These are phyloP conservation scores for Glycine latifolia DNA, from an alignment of 306 rosid species.

Conservation along the genomic window DNA sequence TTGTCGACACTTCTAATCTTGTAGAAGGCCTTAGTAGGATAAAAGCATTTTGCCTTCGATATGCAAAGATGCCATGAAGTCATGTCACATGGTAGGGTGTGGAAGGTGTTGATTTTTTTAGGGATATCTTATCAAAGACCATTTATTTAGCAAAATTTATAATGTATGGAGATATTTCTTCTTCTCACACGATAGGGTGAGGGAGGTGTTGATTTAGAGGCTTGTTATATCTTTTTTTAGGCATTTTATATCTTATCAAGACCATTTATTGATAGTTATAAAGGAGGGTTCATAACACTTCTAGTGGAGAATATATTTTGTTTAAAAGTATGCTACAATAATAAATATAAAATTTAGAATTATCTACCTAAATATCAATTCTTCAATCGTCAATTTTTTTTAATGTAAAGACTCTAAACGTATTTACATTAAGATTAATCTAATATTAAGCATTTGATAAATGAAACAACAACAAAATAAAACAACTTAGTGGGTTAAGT, in stretches of 20 bases:
- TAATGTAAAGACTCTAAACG: no score
- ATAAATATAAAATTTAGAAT: no score
- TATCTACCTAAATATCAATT: no score
- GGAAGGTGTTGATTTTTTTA: background rate
- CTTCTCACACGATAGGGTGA: background rate
- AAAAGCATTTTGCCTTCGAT: constrained; percentile 59
- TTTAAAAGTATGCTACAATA: no score
- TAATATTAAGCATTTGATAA: no score
- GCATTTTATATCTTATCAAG: background rate
- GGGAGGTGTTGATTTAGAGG: background rate
- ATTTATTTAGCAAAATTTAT: background rate
- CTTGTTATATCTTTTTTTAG: background rate
- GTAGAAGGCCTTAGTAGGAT: constrained; percentile 65
- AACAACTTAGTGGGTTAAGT: no score
- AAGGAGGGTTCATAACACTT: no score
- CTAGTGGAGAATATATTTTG: no score
- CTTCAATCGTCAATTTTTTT: no score
- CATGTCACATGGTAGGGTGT: background rate
- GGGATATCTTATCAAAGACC: background rate
- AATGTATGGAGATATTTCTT: background rate
- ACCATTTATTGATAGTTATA: no score
- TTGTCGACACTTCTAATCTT: constrained; percentile 52
- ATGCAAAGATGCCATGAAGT: constrained; percentile 45
- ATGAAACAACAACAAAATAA: no score
- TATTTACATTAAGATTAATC: no score